Evolutionary conservation across 2,329 filamentous ascomycete genomes (phyloP), one percentile per base, ranked within the genome.

Genomic region (Gyromitra esculenta): DNA sequence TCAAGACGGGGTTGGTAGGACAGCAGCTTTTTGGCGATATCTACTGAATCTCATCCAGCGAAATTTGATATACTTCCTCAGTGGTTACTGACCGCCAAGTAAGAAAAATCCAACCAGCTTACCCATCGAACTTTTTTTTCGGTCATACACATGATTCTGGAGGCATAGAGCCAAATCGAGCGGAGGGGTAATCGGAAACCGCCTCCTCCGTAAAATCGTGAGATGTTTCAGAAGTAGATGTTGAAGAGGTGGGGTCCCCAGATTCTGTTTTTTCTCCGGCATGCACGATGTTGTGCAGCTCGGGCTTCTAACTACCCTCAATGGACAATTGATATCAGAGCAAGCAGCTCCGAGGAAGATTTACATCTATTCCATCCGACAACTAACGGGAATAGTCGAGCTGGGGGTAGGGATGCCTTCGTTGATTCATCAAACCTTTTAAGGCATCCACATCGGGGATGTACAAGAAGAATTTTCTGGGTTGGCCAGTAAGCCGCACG

Each of bases 201-300:
- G 56, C 54, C 64, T 71, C 65, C 72, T 59, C 72, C 72, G 66
- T 75, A 50, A 56, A 69, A 75, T 75, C 71, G 52, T 60, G 60
- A 69, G 71, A 75, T 75, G 71, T 70, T 70, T 75, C 75, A 75
- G 60, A 75, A 60, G 31, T 69, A 75, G 75, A 75, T 77, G 54
- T 70, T 69, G 75, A 77, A 73, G 72, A 77, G 62, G 75, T 75
- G 75, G 71, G 75, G 75, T 77, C 75, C 75, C 75, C 75, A 77
- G 75, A 75, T 77, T 75, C 54, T 65, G 50, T 60, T 68, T 69
- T 31, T 70, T 48, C 37, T 75, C 59, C 66, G 66, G 21, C 66
- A 70, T 70, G 71, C 65, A 77, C 35, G 71, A 70, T 77, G 71
- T 74, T 70, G 48, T 66, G 71, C 75, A 70, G 59, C 39, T 54